These are phyloP conservation scores for Piromyces finnis DNA, from an alignment of 192 early-diverging fungal genomes.

Conservation along the genomic window DNA sequence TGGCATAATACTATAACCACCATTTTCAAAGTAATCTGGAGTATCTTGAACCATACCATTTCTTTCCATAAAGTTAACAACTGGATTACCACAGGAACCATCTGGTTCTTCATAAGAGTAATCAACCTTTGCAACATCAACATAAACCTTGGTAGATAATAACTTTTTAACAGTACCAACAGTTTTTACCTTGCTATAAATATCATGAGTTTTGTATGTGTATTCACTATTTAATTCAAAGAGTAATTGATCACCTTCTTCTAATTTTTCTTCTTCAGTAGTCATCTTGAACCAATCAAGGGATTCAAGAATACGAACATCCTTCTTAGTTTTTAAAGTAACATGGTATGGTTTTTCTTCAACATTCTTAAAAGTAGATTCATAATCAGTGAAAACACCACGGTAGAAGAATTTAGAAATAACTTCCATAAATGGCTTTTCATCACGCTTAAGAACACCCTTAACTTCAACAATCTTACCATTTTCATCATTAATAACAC, in stretches of 20 bases:
- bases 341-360: constrained; percentile 66
- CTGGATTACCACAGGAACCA: constrained; percentile 57
- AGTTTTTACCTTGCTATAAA: constrained; percentile 55
- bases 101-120: constrained; percentile 43
- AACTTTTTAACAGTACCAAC: constrained; percentile 54
- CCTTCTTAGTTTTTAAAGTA: constrained; percentile 50
- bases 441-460: constrained; percentile 34
- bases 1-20: constrained; percentile 85
- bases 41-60: constrained; percentile 72
- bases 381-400: constrained; percentile 71
- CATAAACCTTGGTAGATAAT: constrained; percentile 62
- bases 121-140: constrained; percentile 64
- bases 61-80: constrained; percentile 74
- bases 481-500: constrained; percentile 70
- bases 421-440: constrained; percentile 61
- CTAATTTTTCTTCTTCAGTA: constrained; percentile 24
- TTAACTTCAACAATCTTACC: constrained; percentile 86
- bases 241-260: constrained; percentile 35
- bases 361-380: constrained; percentile 69
- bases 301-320: constrained; percentile 73
- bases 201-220: constrained; percentile 30
- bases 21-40: constrained; percentile 71
- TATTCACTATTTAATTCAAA: constrained; percentile 60
- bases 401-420: constrained; percentile 84
- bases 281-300: constrained; percentile 77